These are phyloP conservation scores for Sutorius eximius DNA, from an alignment of 1,284 basidiomycete genomes.

Conservation along the genomic window DNA sequence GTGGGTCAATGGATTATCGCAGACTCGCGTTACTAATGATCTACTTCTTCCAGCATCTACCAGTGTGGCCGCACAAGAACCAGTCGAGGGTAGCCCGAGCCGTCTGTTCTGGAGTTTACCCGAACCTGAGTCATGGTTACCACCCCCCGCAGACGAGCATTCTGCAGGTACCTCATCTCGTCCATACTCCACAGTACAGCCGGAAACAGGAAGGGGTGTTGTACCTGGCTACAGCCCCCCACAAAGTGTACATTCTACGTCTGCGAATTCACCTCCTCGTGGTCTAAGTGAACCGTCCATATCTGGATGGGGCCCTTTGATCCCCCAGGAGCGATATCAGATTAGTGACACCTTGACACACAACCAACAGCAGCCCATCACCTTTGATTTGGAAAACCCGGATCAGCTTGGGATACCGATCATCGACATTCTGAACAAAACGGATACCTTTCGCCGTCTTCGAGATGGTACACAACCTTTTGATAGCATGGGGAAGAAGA, in stretches of 20 bases:
- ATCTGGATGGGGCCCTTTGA: slow-evolving; percentile 18
- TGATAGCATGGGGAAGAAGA: slow-evolving; percentile 22
- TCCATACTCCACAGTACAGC: too few species aligned
- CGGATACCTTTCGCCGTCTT: slow-evolving; percentile 13
- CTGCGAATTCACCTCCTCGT: slow-evolving; percentile 4
- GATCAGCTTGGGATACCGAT: slow-evolving; percentile 23
- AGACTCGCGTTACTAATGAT: too few species aligned
- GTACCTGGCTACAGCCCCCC: not conserved
- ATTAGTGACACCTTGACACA: slow-evolving; percentile 11
- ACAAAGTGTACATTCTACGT: slow-evolving; percentile 9
- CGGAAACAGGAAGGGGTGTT: too few species aligned
- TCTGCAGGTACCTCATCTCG: too few species aligned
- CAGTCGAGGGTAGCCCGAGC: too few species aligned
- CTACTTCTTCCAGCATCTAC: too few species aligned
- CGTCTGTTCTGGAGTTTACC: too few species aligned
- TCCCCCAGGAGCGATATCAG: slow-evolving; percentile 25
- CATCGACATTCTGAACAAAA: slow-evolving; percentile 21
- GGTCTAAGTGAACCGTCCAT: slow-evolving; percentile 1
- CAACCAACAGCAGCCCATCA: slow-evolving; percentile 10
- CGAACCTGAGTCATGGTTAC: too few species aligned
- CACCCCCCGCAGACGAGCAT: too few species aligned
- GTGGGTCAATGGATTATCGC: too few species aligned
- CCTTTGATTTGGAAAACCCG: slow-evolving; percentile 23
- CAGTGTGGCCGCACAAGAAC: too few species aligned
- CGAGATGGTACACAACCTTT: slow-evolving; percentile 15